Conservation (phyloP, 2,329 filamentous ascomycete genomes). For the Dryadomyces sulphureus region DNA sequence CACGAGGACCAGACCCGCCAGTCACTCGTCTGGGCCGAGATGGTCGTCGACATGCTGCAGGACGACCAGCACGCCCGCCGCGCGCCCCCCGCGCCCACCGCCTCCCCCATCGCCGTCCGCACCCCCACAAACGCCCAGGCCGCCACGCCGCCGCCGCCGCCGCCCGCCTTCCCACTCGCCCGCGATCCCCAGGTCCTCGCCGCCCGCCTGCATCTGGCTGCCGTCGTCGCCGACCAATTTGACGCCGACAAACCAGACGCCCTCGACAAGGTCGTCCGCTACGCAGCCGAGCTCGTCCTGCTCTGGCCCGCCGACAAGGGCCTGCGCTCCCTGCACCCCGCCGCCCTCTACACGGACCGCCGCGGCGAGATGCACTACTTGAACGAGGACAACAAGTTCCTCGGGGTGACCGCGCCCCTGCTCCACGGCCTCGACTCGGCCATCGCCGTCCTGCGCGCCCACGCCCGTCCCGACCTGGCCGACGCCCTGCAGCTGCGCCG, state of each 20-base stretch:
- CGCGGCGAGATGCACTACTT: conserved; percentile 19
- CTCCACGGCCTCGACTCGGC: conserved; percentile 31
- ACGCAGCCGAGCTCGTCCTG: conserved; percentile 18
- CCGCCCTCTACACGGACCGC: conserved; percentile 15
- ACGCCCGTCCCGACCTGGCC: conserved; percentile 15
- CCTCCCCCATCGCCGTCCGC: not conserved
- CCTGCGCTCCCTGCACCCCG: conserved; percentile 22
- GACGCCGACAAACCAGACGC: conserved; percentile 10
- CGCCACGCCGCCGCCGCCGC: conserved; percentile 4
- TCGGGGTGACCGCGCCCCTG: conserved; percentile 21
- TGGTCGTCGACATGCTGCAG: conserved; percentile 34
- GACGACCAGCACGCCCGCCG: conserved; percentile 22
- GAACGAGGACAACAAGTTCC: conserved; percentile 18
- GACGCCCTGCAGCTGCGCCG: conserved; percentile 24
- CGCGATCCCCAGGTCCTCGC: conserved; percentile 28
- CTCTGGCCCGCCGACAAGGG: conserved; percentile 26
- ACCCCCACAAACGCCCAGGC: conserved; percentile 6
- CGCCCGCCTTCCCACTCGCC: conserved; percentile 16
- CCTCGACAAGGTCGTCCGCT: conserved; percentile 18
- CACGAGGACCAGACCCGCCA: conserved; percentile 20
- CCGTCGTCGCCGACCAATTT: conserved; percentile 21
- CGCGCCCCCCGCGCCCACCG: conserved; percentile 4
- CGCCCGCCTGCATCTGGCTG: conserved; percentile 27
- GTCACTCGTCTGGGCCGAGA: conserved; percentile 29
- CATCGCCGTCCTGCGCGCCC: conserved; percentile 22